Conservation (phyloP, 2,329 filamentous ascomycete species). For the Ceratocystis albifundus region DNA sequence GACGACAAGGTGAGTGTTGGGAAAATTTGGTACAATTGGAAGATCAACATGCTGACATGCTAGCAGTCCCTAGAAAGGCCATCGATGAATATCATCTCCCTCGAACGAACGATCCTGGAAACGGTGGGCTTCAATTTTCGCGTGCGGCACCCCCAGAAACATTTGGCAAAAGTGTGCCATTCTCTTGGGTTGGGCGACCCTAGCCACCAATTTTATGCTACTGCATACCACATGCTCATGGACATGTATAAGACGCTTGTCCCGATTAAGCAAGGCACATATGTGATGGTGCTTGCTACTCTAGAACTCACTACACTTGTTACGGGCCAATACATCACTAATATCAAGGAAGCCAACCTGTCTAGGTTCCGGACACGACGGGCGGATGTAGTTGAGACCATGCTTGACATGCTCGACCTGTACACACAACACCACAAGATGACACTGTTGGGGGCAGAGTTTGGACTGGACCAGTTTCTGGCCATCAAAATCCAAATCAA, state of each 20-base stretch:
- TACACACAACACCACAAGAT: slow-evolving; percentile 72
- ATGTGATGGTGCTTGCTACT: slow-evolving; percentile 72
- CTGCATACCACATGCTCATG: slow-evolving; percentile 70
- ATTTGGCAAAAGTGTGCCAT: slow-evolving; percentile 67
- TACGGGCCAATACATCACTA: slow-evolving; percentile 43
- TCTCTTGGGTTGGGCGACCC: slow-evolving; percentile 37
- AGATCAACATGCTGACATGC: not conserved
- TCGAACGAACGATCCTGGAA: slow-evolving; percentile 88
- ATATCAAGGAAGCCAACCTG: slow-evolving; percentile 40
- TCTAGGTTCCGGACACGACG: slow-evolving; percentile 38
- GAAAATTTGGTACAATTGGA: not conserved
- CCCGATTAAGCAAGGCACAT: slow-evolving; percentile 76
- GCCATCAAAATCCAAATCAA: slow-evolving; percentile 79
- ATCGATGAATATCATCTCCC: slow-evolving; percentile 70
- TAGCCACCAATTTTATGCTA: slow-evolving; percentile 47
- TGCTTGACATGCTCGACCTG: slow-evolving; percentile 81
- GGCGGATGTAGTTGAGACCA: slow-evolving; percentile 55
- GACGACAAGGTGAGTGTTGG: slow-evolving; percentile 61
- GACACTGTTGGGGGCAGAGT: slow-evolving; percentile 61
- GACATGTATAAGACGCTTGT: slow-evolving; percentile 91
- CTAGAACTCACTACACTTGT: slow-evolving; percentile 70
- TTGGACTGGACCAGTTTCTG: slow-evolving; percentile 69
- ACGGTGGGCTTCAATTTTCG: slow-evolving; percentile 89
- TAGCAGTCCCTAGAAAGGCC: slow-evolving; percentile 64
- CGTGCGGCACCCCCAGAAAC: slow-evolving; percentile 73